These are phyloP conservation scores for Aurinia saxatilis DNA, from an alignment of 345 rosid species.

Conservation along the genomic window DNA sequence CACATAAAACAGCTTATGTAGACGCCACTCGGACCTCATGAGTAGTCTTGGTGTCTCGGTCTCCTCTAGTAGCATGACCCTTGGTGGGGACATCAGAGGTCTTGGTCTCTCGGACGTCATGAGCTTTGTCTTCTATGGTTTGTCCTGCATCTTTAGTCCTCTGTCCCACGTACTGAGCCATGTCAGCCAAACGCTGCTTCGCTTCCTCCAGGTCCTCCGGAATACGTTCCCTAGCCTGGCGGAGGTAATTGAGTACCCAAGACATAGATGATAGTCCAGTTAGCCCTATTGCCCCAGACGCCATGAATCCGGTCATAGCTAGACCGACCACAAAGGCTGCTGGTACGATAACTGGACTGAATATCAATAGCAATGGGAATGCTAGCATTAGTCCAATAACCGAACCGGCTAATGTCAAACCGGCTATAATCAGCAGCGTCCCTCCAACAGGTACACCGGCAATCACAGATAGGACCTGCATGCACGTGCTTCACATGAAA, in stretches of 20 bases:
- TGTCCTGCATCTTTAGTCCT: conserved; percentile 67
- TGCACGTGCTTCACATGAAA: neutral
- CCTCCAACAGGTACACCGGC: conserved; percentile 52
- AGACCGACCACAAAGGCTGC: conserved; percentile 48
- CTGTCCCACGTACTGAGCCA: conserved; percentile 45
- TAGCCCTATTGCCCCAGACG: conserved; percentile 67
- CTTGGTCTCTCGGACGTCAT: conserved; percentile 35
- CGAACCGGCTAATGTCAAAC: conserved; percentile 56
- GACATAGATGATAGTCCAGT: conserved; percentile 61
- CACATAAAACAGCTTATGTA: neutral
- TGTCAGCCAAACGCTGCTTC: conserved; percentile 38
- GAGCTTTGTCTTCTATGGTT: conserved; percentile 45
- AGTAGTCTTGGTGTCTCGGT: conserved; percentile 20
- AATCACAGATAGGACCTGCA: conserved; percentile 47
- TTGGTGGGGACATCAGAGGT: neutral
- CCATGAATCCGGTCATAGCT: conserved; percentile 51
- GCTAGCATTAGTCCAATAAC: conserved; percentile 50
- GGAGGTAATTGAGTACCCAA: conserved; percentile 39
- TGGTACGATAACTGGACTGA: conserved; percentile 78
- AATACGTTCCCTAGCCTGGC: conserved; percentile 27
- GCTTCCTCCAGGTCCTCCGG: conserved; percentile 47
- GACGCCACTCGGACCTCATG: conserved; percentile 28
- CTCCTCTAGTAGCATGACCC: too few relatives aligned
- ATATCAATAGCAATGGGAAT: conserved; percentile 58
- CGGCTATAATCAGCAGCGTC: conserved; percentile 56